These are phyloP conservation scores for Elsinoe ampelina DNA, from an alignment of 2,329 filamentous ascomycete species.

Conservation along the genomic window DNA sequence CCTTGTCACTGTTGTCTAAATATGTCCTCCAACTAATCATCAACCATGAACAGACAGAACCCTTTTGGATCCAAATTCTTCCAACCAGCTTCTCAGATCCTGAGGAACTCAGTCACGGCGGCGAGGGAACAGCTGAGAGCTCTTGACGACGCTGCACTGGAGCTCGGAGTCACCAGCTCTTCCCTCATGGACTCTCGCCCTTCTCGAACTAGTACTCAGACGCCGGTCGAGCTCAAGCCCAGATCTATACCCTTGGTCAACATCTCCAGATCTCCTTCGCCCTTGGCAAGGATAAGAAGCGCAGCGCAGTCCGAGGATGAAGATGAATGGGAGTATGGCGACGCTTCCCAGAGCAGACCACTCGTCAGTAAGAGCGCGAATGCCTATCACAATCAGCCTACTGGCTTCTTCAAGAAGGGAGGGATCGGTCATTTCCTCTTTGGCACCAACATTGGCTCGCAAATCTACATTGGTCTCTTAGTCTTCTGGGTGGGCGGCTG, in stretches of 20 bases:
- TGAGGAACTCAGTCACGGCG: slow-evolving; percentile 17
- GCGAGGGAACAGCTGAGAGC: slow-evolving; percentile 27
- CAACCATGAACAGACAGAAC: slow-evolving; percentile 20
- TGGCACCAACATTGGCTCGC: slow-evolving; percentile 39
- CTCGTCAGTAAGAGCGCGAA: slow-evolving; percentile 28
- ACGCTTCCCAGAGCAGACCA: slow-evolving; percentile 30
- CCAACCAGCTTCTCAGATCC: slow-evolving; percentile 31
- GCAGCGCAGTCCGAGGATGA: slow-evolving; percentile 40
- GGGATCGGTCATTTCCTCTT: slow-evolving; percentile 42
- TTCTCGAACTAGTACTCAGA: slow-evolving; percentile 22
- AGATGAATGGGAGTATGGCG: slow-evolving; percentile 31
- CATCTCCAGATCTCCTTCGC: slow-evolving; percentile 36
- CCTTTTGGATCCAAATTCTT: slow-evolving; percentile 25
- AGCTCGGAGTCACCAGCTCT: background rate
- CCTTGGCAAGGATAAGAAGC: slow-evolving; percentile 34
- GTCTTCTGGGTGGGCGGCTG: slow-evolving; percentile 41
- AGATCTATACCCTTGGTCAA: slow-evolving; percentile 36
- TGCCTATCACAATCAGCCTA: slow-evolving; percentile 28
- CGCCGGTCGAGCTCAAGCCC: slow-evolving; percentile 21
- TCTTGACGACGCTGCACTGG: slow-evolving; percentile 29
- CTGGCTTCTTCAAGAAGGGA: slow-evolving; percentile 26
- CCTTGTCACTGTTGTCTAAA: too few relatives aligned
- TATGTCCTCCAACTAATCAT: background rate
- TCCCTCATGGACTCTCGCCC: slow-evolving; percentile 5
- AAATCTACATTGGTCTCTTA: slow-evolving; percentile 39